A percentile compares a stretch with the other conserved stretches of the same genome.
Conservation (phyloP, 1,139 yeast species). For the Pneumocystis wakefieldiae region DNA sequence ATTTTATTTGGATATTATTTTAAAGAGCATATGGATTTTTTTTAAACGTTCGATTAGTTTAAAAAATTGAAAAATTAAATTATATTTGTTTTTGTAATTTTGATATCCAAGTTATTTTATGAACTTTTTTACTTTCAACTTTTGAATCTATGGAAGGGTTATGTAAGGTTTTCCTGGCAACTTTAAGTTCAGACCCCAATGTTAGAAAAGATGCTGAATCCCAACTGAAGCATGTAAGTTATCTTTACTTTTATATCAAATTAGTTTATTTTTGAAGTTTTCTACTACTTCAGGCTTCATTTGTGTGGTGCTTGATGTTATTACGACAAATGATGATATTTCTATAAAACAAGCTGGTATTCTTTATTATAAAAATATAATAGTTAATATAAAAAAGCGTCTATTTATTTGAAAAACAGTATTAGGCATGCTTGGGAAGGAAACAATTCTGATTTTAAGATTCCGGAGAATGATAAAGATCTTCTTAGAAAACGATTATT, state of each 20-base stretch:
- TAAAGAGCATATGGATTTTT: not conserved
- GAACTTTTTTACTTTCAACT: not conserved
- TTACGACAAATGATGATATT: constrained; percentile 25
- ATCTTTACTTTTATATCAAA: constrained; percentile 1
- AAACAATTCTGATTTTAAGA: constrained; percentile 23
- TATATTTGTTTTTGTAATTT: not conserved
- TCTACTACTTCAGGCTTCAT: constrained; percentile 47
- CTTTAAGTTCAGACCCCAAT: constrained; percentile 53
- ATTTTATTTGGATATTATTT: not conserved
- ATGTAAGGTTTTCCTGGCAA: constrained; percentile 57
- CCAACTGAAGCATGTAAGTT: constrained; percentile 34
- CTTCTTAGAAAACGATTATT: constrained; percentile 49
- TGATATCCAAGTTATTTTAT: not conserved
- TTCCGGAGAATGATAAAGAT: constrained; percentile 59
- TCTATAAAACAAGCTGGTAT: constrained; percentile 17
- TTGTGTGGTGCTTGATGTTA: constrained; percentile 68
- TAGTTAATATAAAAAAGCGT: constrained; percentile 35
- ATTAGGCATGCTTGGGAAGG: constrained; percentile 50
- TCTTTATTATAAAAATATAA: not conserved
- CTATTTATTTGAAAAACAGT: constrained; percentile 73
- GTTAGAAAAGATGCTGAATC: constrained; percentile 56
- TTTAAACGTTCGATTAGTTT: not conserved
- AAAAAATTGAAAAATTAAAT: not conserved
- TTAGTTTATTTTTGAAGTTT: constrained; percentile 6
- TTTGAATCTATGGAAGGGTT: not conserved